Evolutionary conservation across 225 moss, liverwort and hornwort species (phyloP), one percentile per base, ranked within the genome.

Genomic region (Bryoerythrophyllum caledonicum): DNA sequence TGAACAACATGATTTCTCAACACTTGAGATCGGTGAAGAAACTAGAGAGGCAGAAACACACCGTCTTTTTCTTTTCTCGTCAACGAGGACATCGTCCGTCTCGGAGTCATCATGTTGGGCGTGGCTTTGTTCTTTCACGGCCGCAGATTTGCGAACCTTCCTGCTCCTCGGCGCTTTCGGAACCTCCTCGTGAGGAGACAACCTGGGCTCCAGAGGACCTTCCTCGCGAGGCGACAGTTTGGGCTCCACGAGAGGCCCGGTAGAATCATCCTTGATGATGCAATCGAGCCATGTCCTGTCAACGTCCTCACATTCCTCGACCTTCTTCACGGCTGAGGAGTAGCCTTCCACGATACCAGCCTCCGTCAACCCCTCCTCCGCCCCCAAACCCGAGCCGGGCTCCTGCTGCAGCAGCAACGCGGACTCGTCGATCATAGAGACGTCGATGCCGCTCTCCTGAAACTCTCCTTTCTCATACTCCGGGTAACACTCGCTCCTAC

Each of bases 21-120:
- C 10, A 38, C 48, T 16, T 48, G 5, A 0, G 16, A 4, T 8
- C 0, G 25, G 0, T 10, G 4, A 24, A 9, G 37, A 23, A 62
- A 54, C 19, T 4, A 15, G 41, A 20, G 48, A 19, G 6, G 6
- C 19, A 46, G 32, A 21, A 14, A 53, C 71, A 6, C 27, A 88
- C 88, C 88, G 78, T 73, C 88, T 61, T 78, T 83, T 88, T 9
- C 80, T 78, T 75, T 76, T 88, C 57, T 88, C 88, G 62, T 88
- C 85, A n/a, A 85, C 79, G 61, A 83, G 67, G 26, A 69, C 70
- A 49, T 75, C 75, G 21, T 85, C 82, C 78, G 78, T 78, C 55
- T 88, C 84, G 5, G 80, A 79, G 55, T 87, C 84, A 49, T 87
- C 84, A 40, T 69, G 37, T 28, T 73, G 68, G 0, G 74, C 82